Base-by-base conservation (phyloP, 148 eudicot species). In the Tetragonia tetragonoides region DNA sequence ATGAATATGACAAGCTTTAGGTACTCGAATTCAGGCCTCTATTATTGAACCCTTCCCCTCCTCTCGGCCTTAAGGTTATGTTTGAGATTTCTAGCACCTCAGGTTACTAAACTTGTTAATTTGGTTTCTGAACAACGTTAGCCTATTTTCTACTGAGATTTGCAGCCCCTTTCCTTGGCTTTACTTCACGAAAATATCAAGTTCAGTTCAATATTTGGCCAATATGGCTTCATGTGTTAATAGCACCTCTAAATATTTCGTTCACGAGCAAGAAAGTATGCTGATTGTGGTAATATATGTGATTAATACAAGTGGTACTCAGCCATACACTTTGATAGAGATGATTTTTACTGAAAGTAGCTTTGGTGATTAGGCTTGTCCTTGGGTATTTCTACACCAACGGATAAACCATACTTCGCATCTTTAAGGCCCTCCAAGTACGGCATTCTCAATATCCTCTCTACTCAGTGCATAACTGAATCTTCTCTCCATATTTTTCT, bases 371-470 rank as follows among this genome's bases (percentile, higher is more conserved):
- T 59, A 64, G 42, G 28, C 78, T 70, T 24, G 15, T 7, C 21
- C 40, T 42, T 28, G 37, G 75, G 70, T 12, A 62, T 54, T 63
- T 76, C 77, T 81, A 56, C 66, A 70, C 41, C 59, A 65, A 40
- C 9, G 46, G 41, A 21, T 62, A 76, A 8, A 44, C 21, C 38
- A 66, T 6, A 34, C 12, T 40, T 66, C 5, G 7, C 67, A 23
- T 40, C 41, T 78, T 88, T 80, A 95, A 17, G 99, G 99, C 21
- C 99, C 99, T 84, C 99, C 99, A 66, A 95, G 96, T 62, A 93
- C 93, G 66, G 99, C 99, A 83, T 95, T 95, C 81, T 95, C 99
- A 37, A 95, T 93, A 80, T 95, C 99, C 79, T 92, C 97, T 86
- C 99, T 87, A 75, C 99, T 89, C 71, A 95, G 81, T 15, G 97